A percentile compares a stretch with the other conserved stretches of the same genome.
Conservation (phyloP, 1,284 basidiomycete genomes). For the Sanghuangporus weigelae region DNA sequence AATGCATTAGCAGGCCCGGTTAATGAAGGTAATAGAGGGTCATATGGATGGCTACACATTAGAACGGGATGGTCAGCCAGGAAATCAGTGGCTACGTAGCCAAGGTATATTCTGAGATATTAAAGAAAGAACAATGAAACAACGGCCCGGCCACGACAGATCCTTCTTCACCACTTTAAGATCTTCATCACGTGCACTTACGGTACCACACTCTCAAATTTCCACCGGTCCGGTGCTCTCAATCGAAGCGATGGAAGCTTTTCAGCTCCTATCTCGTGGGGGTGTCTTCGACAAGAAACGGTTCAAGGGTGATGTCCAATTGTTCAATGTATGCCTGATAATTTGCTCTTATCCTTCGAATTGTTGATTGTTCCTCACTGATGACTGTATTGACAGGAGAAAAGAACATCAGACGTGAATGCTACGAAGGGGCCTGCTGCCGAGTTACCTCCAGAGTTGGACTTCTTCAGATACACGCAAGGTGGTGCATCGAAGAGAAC, state of each 20-base stretch:
- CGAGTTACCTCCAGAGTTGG: conserved; percentile 71
- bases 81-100: no score
- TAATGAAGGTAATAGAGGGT: no score
- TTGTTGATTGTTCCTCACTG: background rate
- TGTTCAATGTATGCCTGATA: conserved; percentile 59
- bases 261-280: conserved; percentile 73
- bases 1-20: no score
- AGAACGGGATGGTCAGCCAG: no score
- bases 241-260: conserved; percentile 52
- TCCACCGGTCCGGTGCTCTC: no score
- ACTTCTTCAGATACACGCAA: conserved; percentile 85
- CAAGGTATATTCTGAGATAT: no score
- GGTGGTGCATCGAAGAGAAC: conserved; percentile 42
- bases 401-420: background rate
- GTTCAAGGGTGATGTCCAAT: conserved; percentile 65
- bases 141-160: no score
- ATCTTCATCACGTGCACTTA: no score
- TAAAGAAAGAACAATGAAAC: no score
- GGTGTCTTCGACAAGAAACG: conserved; percentile 77
- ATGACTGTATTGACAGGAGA: background rate
- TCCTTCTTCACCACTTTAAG: no score
- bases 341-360: background rate
- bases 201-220: no score
- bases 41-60: no score
- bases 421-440: conserved; percentile 20